Conservation (phyloP, 2,329 filamentous ascomycete genomes). For the Sporothrix pallida region DNA sequence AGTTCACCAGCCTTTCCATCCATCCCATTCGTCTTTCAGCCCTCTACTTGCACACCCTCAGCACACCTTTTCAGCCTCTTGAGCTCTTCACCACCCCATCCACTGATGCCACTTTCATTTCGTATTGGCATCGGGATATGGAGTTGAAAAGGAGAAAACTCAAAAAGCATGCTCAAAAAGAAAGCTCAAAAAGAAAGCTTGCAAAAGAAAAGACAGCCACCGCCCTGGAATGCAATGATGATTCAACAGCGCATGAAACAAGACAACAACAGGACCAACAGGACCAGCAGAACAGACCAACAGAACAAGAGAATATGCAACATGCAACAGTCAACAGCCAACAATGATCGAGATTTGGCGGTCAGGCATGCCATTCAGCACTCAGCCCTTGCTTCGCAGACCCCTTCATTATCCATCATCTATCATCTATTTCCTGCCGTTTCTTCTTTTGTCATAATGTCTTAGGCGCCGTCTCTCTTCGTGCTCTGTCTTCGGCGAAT, state of each 20-base stretch:
- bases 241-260: constrained; percentile 19
- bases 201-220: neutral
- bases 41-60: neutral
- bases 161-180: too few species aligned
- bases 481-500: too few species aligned
- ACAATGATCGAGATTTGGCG: neutral
- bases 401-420: neutral
- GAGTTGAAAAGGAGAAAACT: neutral
- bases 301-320: neutral
- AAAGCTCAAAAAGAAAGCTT: neutral
- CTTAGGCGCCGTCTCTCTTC: too few species aligned
- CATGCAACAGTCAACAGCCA: neutral
- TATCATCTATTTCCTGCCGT: neutral
- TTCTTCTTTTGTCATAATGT: too few species aligned
- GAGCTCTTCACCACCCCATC: neutral
- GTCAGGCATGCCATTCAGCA: neutral
- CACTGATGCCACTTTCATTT: neutral
- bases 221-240: constrained; percentile 10
- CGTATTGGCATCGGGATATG: neutral
- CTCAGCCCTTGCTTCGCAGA: neutral
- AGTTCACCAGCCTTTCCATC: neutral
- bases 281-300: too few species aligned
- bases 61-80: neutral
- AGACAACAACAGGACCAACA: neutral
- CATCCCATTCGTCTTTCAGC: neutral